Evolutionary conservation across 805 yeast species (phyloP).

Genomic region (Schwanniomyces polymorphus): DNA sequence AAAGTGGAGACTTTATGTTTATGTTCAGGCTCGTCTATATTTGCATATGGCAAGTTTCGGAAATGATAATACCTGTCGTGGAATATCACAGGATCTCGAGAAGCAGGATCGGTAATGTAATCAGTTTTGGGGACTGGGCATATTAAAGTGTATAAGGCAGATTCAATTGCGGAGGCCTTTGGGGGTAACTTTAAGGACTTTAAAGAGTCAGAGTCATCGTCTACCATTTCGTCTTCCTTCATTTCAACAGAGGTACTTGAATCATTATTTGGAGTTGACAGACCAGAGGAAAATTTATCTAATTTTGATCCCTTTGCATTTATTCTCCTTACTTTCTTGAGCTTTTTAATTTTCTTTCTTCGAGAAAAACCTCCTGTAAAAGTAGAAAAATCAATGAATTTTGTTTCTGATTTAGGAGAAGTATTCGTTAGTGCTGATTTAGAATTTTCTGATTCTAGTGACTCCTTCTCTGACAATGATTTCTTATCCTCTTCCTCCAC

Average conservation of each 20-base stretch:
- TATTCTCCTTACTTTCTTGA: slow-evolving; percentile 12
- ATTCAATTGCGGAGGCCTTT: slow-evolving; percentile 42
- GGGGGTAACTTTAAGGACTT: slow-evolving; percentile 42
- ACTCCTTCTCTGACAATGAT: neutral
- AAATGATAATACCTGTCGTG: slow-evolving; percentile 43
- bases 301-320: slow-evolving; percentile 18
- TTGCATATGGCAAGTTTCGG: slow-evolving; percentile 21
- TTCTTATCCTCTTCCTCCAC: neutral
- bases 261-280: slow-evolving; percentile 13
- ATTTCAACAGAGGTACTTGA: slow-evolving; percentile 3
- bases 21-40: slow-evolving; percentile 14
- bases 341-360: slow-evolving; percentile 13
- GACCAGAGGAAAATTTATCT: neutral
- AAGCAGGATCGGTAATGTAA: slow-evolving; percentile 32
- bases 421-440: neutral
- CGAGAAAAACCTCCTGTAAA: neutral
- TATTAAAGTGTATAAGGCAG: slow-evolving; percentile 38
- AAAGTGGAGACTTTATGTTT: slow-evolving; percentile 3
- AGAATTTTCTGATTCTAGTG: slow-evolving; percentile 1
- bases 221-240: slow-evolving; percentile 1
- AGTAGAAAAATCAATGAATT: neutral
- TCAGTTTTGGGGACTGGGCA: slow-evolving; percentile 39
- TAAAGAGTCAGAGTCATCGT: slow-evolving; percentile 6
- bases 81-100: slow-evolving; percentile 37
- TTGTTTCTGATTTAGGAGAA: neutral